Conservation (phyloP, 139 green algal genomes). For the Tetratostichococcus sp. region DNA sequence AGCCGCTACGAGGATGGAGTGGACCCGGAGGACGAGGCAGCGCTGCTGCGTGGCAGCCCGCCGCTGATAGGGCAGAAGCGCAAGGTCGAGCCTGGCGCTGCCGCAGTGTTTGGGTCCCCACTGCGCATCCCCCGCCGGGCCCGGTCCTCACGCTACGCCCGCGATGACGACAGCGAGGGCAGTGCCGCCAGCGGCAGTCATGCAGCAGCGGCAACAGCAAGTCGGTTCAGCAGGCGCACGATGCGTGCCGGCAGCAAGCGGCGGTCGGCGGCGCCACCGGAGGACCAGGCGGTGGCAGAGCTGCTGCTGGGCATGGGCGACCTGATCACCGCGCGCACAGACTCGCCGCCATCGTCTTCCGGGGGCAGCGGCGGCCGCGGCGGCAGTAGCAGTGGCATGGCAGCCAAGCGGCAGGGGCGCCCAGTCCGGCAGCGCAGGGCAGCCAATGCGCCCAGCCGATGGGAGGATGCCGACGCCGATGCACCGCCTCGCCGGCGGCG, state of each 20-base stretch:
- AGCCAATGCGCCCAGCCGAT: too few species aligned
- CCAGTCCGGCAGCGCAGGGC: not conserved
- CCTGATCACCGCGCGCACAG: not conserved
- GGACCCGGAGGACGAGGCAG: not conserved
- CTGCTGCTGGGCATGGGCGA: slow-evolving; percentile 31
- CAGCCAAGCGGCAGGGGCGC: not conserved
- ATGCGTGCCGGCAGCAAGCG: not conserved
- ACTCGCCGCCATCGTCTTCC: not conserved
- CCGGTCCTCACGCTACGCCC: not conserved
- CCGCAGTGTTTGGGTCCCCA: not conserved
- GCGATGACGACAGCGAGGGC: not conserved
- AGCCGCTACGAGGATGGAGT: not conserved
- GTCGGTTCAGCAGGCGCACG: not conserved
- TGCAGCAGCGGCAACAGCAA: too few species aligned
- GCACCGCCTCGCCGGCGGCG: too few species aligned
- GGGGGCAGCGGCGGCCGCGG: not conserved
- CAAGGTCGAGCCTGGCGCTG: not conserved
- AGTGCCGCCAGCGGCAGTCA: too few species aligned
- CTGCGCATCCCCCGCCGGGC: not conserved
- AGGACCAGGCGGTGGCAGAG: slow-evolving; percentile 22
- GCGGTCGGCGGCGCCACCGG: not conserved
- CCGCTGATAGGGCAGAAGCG: not conserved
- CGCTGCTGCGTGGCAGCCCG: not conserved
- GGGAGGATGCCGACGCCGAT: too few species aligned
- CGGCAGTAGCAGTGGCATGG: not conserved